Percentiles rank a stretch among this genome's conserved stretches.
phyloP scores from a whole-genome alignment of 2,329 filamentous ascomycete species.

The Amauroascus verrucosus region DNA sequence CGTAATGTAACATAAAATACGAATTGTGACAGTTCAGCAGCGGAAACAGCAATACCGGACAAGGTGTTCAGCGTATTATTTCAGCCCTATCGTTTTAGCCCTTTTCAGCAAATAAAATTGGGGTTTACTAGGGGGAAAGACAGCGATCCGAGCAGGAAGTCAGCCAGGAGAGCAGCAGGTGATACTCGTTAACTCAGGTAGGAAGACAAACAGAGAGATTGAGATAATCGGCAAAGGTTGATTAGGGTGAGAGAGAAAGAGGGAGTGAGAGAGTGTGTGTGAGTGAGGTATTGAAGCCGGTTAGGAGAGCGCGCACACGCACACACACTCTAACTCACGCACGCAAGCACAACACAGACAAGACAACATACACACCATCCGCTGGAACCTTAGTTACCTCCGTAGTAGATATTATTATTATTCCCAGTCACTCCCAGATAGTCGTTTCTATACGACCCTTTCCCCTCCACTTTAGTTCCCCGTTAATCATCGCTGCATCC shows the following conservation, averaged over 20 bases:
- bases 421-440: background rate
- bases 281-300: no score
- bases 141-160: background rate
- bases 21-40: background rate
- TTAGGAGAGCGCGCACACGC: background rate
- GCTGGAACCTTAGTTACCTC: background rate
- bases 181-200: background rate
- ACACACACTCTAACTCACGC: background rate
- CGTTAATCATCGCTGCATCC: conserved; percentile 4
- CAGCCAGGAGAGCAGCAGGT: background rate
- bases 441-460: conserved; percentile 1
- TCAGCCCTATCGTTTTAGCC: conserved; percentile 10
- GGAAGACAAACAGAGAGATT: background rate
- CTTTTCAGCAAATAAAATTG: background rate
- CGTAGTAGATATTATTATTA: background rate
- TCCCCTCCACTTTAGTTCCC: conserved; percentile 5
- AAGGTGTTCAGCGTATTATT: background rate
- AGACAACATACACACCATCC: background rate
- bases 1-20: conserved; percentile 6
- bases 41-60: conserved; percentile 3
- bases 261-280: background rate
- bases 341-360: background rate
- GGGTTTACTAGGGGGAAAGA: background rate
- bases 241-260: background rate
- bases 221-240: background rate